Base-by-base conservation (phyloP, 768 basidiomycete species). In the Trametes gibbosa region DNA sequence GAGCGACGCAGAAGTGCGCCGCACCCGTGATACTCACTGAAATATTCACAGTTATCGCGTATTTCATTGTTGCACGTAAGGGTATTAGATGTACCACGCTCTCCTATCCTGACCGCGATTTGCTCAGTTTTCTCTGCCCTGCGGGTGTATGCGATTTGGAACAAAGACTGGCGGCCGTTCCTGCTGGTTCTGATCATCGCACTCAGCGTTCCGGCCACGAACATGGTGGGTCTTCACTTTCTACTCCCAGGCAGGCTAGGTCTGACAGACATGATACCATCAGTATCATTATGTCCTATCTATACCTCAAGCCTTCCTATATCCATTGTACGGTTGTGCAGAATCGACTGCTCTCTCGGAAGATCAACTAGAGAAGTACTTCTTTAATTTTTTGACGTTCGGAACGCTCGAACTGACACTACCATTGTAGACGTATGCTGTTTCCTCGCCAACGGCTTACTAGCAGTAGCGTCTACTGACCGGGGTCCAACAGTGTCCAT, bases 131-230 rank as follows among this genome's bases (percentile, higher is more conserved):
- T 61, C 39, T 56, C 55, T 10, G 54, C 59, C 3, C 24, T 61
- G 35, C 53, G 59, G 6, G 45, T 56, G 24, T 61, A 56, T 23
- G 59, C 59, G 2, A 51, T 61, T 4, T 61, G 59, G 59, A 46
- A 61, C 49, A 55, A 61, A 45, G 49, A 61, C 23, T 56, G 53
- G 53, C 43, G 49, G 43, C 48, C 39, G 0, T 46, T 56, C 6
- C 7, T 52, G 5, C n/a, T 52, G 2, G 42, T 61, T 9, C 39
- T 61, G 21, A 7, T 47, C 24, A 16, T 61, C 0, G 59, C 41
- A 3, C n/a, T 61, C 14, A 39, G 19, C 19, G 37, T 56, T 2
- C 59, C 59, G 3, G 59, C 55, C 0, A 56, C 50, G 6, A 61
- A 61, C 19, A 61, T 61, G 49, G 59, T 56, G 8, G 32, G 50